These are phyloP conservation scores for Aurantiochytrium sp. DNA, from an alignment of 108 stramenopile genomes.

Conservation along the genomic window DNA sequence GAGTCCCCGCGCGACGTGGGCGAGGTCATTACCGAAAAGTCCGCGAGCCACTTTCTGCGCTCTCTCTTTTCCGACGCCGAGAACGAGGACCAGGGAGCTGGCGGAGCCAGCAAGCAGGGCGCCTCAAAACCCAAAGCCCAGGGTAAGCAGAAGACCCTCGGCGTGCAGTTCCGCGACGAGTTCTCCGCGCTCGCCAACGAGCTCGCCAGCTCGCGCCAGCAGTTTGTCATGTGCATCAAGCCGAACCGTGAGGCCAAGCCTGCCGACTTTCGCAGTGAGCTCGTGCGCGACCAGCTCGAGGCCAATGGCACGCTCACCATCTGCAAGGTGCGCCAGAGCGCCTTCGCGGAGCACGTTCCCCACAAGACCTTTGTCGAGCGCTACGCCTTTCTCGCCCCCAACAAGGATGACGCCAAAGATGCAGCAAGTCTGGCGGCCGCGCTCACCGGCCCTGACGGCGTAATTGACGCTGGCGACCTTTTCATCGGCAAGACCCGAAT, in stretches of 20 bases:
- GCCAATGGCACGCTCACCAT: slow-evolving; percentile 61
- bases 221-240: slow-evolving; percentile 51
- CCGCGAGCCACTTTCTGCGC: background rate
- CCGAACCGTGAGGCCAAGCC: slow-evolving; percentile 37
- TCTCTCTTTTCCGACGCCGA: background rate
- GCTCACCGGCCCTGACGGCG: background rate
- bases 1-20: slow-evolving; percentile 13
- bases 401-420: no score
- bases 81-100: no score
- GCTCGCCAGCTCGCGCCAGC: slow-evolving; percentile 25
- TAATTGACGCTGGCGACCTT: background rate
- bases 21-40: background rate
- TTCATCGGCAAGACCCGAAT: background rate
- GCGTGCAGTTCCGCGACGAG: slow-evolving; percentile 38
- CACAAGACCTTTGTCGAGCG: slow-evolving; percentile 46
- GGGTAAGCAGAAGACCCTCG: slow-evolving; percentile 42
- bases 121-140: background rate
- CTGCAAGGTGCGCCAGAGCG: slow-evolving; percentile 56
- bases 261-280: background rate
- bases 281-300: slow-evolving; percentile 49
- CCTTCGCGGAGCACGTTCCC: slow-evolving; percentile 59
- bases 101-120: background rate
- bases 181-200: background rate
- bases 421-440: background rate
- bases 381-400: background rate